These are phyloP conservation scores for Amaranthus tricolor DNA, from an alignment of 179 eudicot genomes.

Conservation along the genomic window DNA sequence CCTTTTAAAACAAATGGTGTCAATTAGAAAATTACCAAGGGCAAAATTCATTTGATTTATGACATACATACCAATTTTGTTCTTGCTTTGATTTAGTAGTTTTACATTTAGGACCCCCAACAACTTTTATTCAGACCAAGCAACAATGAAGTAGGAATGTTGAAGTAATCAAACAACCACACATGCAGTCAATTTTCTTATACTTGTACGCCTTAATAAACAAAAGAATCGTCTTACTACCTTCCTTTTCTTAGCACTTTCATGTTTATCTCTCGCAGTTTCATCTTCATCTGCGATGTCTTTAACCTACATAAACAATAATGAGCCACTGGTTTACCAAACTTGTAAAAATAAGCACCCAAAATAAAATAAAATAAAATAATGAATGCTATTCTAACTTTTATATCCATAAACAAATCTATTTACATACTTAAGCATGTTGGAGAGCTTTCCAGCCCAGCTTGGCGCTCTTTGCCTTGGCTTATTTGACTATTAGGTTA, in stretches of 20 bases:
- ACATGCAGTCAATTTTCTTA: background rate
- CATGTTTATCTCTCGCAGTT: slow-evolving; percentile 17
- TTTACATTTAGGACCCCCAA: background rate
- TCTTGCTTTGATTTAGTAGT: background rate
- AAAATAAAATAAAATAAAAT: background rate
- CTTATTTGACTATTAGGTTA: too few relatives aligned
- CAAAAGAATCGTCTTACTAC: background rate
- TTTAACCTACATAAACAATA: slow-evolving; percentile 23
- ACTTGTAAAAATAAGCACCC: background rate
- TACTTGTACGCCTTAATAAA: background rate
- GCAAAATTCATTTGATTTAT: background rate
- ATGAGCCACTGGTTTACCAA: background rate
- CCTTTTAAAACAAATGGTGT: too few relatives aligned
- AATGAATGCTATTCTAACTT: too few relatives aligned
- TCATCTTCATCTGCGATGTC: slow-evolving; percentile 16
- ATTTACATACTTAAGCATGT: too few relatives aligned
- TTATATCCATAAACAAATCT: too few relatives aligned
- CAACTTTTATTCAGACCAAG: background rate
- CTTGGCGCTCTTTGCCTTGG: too few relatives aligned
- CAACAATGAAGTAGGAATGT: background rate
- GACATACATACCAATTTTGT: background rate
- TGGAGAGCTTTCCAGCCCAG: too few relatives aligned
- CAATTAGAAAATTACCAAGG: too few relatives aligned
- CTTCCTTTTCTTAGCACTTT: slow-evolving; percentile 16
- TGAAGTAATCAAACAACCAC: background rate